A percentile compares a stretch with the other conserved stretches of the same genome.
Evolutionary conservation across 1,284 basidiomycete genomes (phyloP).

Genomic region (Schizophyllum amplum): DNA sequence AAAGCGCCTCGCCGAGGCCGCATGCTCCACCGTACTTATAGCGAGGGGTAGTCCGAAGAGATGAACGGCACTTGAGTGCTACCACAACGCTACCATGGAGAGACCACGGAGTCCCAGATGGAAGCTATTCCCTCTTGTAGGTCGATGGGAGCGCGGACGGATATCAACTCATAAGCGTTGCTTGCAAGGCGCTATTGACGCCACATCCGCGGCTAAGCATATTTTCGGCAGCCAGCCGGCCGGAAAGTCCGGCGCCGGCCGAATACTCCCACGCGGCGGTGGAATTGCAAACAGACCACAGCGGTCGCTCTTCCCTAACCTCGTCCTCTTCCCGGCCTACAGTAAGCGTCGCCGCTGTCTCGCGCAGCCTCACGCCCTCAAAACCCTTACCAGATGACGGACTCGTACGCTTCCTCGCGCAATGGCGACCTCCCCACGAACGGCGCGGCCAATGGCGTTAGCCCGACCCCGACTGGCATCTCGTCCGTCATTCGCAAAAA

Average conservation of each 20-base stretch:
- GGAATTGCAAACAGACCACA: slow-evolving; percentile 7
- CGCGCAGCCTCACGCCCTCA: slow-evolving; percentile 19
- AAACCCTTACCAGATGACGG: slow-evolving; percentile 49
- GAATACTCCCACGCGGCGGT: background rate
- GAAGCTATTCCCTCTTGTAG: too few species aligned
- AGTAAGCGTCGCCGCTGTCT: slow-evolving; percentile 18
- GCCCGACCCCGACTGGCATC: slow-evolving; percentile 47
- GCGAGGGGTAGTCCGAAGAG: too few species aligned
- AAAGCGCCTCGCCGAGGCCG: too few species aligned
- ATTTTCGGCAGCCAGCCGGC: too few species aligned
- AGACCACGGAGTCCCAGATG: too few species aligned
- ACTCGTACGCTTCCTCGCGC: slow-evolving; percentile 60
- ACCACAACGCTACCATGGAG: too few species aligned
- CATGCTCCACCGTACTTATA: too few species aligned
- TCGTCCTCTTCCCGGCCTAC: slow-evolving; percentile 23
- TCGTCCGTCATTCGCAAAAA: slow-evolving; percentile 91
- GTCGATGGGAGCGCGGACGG: too few species aligned
- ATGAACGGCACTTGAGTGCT: too few species aligned
- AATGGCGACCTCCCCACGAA: slow-evolving; percentile 55
- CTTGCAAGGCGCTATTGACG: too few species aligned
- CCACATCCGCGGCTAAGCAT: too few species aligned
- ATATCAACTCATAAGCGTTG: too few species aligned
- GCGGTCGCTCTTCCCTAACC: slow-evolving; percentile 42
- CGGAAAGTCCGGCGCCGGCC: slow-evolving; percentile 1
- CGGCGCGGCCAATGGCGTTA: slow-evolving; percentile 51